These are phyloP conservation scores for Clonostachys rhizophaga DNA, from an alignment of 2,329 filamentous ascomycete species.

Conservation along the genomic window DNA sequence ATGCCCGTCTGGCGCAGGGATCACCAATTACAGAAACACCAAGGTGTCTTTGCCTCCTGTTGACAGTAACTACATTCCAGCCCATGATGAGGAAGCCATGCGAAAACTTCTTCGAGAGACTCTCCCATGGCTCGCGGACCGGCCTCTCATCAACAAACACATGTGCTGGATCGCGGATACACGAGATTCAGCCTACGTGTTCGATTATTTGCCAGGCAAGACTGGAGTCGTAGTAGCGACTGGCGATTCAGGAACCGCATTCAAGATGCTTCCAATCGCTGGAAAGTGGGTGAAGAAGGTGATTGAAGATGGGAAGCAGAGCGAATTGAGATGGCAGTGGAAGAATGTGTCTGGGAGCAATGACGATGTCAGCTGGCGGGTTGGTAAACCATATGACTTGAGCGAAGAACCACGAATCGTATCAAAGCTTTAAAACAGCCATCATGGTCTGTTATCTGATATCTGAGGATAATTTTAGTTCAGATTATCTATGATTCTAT, in stretches of 20 bases:
- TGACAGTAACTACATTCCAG: conserved; percentile 43
- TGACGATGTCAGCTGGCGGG: conserved; percentile 24
- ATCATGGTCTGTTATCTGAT: neutral
- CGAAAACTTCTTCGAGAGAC: conserved; percentile 44
- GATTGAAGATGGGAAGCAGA: conserved; percentile 36
- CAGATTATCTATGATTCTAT: too few relatives aligned
- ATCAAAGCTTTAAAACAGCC: conserved; percentile 4
- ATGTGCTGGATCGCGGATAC: conserved; percentile 65
- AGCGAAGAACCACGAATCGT: neutral
- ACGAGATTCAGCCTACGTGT: conserved; percentile 52
- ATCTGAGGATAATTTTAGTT: too few relatives aligned
- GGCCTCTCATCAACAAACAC: conserved; percentile 49
- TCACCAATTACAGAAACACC: conserved; percentile 33
- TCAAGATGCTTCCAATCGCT: conserved; percentile 57
- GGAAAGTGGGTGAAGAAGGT: conserved; percentile 45
- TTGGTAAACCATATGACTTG: conserved; percentile 9
- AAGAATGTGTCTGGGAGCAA: conserved; percentile 24
- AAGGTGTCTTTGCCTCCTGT: conserved; percentile 32
- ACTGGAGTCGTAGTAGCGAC: conserved; percentile 43
- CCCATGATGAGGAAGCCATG: conserved; percentile 45
- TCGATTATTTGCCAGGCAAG: conserved; percentile 51
- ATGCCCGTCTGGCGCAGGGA: conserved; percentile 54
- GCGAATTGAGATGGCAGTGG: conserved; percentile 43
- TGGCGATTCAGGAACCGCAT: conserved; percentile 58
- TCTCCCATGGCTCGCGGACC: conserved; percentile 44